Percentiles rank a stretch among this genome's conserved stretches.
These are phyloP conservation scores for Colletotrichum tofieldiae DNA, from an alignment of 2,329 filamentous ascomycete genomes.

Conservation along the genomic window DNA sequence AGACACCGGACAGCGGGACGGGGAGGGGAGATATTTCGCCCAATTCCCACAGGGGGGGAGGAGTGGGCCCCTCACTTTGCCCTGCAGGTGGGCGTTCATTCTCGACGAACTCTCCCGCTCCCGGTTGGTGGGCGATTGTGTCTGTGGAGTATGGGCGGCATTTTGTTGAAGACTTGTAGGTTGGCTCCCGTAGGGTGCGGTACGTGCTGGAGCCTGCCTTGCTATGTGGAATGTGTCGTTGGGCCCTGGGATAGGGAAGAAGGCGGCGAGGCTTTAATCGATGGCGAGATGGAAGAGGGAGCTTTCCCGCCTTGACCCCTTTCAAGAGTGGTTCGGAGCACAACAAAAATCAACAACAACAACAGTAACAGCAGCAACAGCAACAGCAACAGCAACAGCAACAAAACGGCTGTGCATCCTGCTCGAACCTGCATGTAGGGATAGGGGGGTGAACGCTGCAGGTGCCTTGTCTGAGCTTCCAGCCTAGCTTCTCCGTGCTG, in stretches of 20 bases:
- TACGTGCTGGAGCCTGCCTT: too few species aligned
- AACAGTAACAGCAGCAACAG: too few species aligned
- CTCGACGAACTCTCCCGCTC: slow-evolving; percentile 1
- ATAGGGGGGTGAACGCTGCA: slow-evolving; percentile 18
- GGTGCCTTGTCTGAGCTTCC: slow-evolving; percentile 19
- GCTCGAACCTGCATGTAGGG: slow-evolving; percentile 1
- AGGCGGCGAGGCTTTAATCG: background rate
- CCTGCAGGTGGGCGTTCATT: background rate
- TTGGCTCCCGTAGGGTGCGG: background rate
- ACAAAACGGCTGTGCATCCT: background rate
- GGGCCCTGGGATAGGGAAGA: background rate
- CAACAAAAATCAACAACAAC: background rate
- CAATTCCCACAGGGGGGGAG: background rate
- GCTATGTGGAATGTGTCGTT: background rate
- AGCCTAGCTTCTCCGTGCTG: slow-evolving; percentile 4
- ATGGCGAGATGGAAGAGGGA: background rate
- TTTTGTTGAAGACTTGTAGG: background rate
- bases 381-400: too few species aligned
- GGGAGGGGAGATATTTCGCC: background rate
- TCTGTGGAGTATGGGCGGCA: background rate
- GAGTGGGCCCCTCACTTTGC: background rate
- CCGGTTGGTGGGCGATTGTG: background rate
- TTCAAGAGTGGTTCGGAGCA: background rate
- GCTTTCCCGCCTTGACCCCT: slow-evolving; percentile 27
- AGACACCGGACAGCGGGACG: background rate